These are phyloP conservation scores for Nigrograna mackinnonii DNA, from an alignment of 2,329 filamentous ascomycete species.

Conservation along the genomic window DNA sequence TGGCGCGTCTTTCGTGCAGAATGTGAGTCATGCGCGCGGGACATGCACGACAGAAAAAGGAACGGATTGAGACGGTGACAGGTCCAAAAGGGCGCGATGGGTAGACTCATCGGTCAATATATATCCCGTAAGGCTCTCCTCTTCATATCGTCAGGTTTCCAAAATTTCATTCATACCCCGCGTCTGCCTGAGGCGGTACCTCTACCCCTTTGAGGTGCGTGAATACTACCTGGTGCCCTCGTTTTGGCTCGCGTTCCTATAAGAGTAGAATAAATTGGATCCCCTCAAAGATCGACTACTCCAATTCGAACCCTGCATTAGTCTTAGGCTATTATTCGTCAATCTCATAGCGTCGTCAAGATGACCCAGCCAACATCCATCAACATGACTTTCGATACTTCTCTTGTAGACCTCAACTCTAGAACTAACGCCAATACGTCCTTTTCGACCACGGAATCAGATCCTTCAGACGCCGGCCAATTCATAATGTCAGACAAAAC, in stretches of 20 bases:
- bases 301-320: no score
- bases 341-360: no score
- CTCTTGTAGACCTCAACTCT: constrained; percentile 32
- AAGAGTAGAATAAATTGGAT: no score
- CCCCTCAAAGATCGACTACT: no score
- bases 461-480: constrained; percentile 22
- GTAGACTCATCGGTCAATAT: constrained; percentile 1
- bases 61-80: no score
- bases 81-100: neutral
- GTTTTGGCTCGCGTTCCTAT: no score
- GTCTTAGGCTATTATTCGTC: no score
- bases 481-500: constrained; percentile 6
- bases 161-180: no score
- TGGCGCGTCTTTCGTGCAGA: neutral
- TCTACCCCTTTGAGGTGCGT: no score
- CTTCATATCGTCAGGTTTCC: neutral
- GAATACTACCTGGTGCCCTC: no score
- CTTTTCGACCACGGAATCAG: constrained; percentile 42
- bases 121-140: neutral
- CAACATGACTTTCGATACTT: constrained; percentile 44
- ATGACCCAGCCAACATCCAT: constrained; percentile 41
- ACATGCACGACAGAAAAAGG: neutral
- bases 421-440: constrained; percentile 19
- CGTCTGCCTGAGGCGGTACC: no score
- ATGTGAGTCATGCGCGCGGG: neutral